Percentiles rank a stretch among this genome's conserved stretches.
Conservation (phyloP, 371 early-diverging fungal genomes). For the Apophysomyces sp. region DNA sequence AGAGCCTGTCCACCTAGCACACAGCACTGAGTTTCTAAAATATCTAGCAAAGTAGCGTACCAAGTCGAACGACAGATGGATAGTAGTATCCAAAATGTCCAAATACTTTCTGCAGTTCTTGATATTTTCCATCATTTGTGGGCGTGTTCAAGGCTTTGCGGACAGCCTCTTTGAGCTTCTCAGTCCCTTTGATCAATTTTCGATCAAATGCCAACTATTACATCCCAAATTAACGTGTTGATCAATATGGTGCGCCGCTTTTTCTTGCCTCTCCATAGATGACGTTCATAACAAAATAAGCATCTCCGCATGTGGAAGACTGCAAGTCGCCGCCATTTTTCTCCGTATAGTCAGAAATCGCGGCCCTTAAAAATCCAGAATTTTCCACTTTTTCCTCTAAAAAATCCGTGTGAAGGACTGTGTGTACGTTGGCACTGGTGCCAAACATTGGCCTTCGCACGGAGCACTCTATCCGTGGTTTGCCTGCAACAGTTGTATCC, state of each 20-base stretch:
- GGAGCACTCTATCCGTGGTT: neutral
- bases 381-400: neutral
- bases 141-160: neutral
- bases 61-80: neutral
- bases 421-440: neutral
- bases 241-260: neutral
- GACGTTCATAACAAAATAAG: neutral
- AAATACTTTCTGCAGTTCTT: neutral
- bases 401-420: neutral
- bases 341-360: neutral
- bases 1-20: neutral
- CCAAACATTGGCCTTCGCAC: neutral
- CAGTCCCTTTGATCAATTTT: neutral
- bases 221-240: neutral
- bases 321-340: neutral
- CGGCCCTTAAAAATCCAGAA: neutral
- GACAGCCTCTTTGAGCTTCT: neutral
- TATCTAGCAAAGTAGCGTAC: neutral
- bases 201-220: neutral
- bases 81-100: neutral
- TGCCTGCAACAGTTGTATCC: neutral
- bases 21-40: neutral
- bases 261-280: neutral
- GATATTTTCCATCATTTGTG: neutral
- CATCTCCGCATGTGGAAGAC: neutral